Evolutionary conservation across 164 flowering plant species (phyloP).

Genomic region (Tinospora cordifolia): DNA sequence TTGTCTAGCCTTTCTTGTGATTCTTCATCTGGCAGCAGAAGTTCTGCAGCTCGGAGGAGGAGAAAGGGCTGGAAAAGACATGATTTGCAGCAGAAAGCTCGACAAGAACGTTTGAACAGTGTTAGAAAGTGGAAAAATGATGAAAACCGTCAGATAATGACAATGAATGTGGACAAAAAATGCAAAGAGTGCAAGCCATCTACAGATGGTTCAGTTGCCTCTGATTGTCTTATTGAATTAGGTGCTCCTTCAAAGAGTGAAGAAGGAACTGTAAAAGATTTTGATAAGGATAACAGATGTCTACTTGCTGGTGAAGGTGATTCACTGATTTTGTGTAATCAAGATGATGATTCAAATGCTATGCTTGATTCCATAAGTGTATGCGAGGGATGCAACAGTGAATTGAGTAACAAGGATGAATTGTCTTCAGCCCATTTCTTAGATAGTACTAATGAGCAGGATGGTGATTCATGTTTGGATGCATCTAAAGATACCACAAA

Average conservation of each 20-base stretch:
- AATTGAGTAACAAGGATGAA: constrained; percentile 19
- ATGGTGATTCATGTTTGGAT: constrained; percentile 33
- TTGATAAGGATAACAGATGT: constrained; percentile 19
- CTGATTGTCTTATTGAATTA: constrained; percentile 20
- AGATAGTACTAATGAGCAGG: constrained; percentile 17
- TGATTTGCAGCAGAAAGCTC: constrained; percentile 68
- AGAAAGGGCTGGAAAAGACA: constrained; percentile 60
- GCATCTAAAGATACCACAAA: constrained; percentile 26
- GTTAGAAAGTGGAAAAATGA: constrained; percentile 63
- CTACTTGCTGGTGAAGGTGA: constrained; percentile 24
- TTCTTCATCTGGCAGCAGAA: constrained; percentile 40
- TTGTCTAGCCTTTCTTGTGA: constrained; percentile 33
- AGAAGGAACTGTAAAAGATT: constrained; percentile 23
- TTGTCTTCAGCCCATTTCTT: constrained; percentile 16
- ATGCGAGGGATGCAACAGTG: constrained; percentile 18
- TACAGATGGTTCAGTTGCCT: constrained; percentile 4
- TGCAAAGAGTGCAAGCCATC: constrained; percentile 25
- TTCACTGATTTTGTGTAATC: constrained; percentile 14
- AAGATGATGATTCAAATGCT: constrained; percentile 23
- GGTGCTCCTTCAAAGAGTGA: constrained; percentile 23
- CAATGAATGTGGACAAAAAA: constrained; percentile 24
- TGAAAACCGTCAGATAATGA: constrained; percentile 24
- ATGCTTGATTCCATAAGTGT: constrained; percentile 19
- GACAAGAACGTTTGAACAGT: constrained; percentile 66
- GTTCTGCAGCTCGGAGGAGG: constrained; percentile 35